Evolutionary conservation across 148 eudicot genomes (phyloP).

Genomic region (Arctostaphylos glauca): DNA sequence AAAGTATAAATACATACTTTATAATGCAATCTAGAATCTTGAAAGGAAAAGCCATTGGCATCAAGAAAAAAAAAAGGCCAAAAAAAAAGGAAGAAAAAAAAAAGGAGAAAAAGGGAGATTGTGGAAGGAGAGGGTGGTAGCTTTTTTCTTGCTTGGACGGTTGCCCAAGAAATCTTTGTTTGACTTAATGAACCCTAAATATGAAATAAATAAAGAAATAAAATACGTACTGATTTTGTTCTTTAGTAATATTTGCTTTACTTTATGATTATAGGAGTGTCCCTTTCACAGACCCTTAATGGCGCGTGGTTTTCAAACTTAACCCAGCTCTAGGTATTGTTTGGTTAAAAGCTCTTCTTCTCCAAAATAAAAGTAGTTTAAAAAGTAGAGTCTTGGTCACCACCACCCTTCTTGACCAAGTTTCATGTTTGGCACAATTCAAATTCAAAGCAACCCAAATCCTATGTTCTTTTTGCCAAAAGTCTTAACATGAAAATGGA

Average conservation of each 20-base stretch:
- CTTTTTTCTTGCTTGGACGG: conserved; percentile 25
- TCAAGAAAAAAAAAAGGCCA: background rate
- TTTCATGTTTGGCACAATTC: background rate
- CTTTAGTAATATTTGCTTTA: conserved; percentile 3
- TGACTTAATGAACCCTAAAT: conserved; percentile 21
- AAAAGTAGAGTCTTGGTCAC: background rate
- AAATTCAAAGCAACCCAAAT: conserved; percentile 7
- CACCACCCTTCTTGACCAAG: conserved; percentile 5
- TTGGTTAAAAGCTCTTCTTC: background rate
- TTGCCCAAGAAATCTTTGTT: conserved; percentile 22
- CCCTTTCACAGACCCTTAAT: conserved; percentile 1
- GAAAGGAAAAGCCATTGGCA: conserved; percentile 16
- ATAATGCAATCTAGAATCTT: conserved; percentile 6
- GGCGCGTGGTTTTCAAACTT: background rate
- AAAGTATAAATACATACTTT: background rate
- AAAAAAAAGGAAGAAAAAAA: background rate
- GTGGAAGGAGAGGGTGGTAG: conserved; percentile 7
- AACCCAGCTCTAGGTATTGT: background rate
- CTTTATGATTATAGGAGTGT: background rate
- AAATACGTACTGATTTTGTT: background rate
- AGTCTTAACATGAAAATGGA: no score
- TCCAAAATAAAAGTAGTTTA: background rate
- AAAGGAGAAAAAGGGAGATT: background rate
- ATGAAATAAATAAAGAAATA: background rate
- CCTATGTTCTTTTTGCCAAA: no score